phyloP scores from a whole-genome alignment of 495 filamentous ascomycete species.

The Pseudevernia furfuracea region DNA sequence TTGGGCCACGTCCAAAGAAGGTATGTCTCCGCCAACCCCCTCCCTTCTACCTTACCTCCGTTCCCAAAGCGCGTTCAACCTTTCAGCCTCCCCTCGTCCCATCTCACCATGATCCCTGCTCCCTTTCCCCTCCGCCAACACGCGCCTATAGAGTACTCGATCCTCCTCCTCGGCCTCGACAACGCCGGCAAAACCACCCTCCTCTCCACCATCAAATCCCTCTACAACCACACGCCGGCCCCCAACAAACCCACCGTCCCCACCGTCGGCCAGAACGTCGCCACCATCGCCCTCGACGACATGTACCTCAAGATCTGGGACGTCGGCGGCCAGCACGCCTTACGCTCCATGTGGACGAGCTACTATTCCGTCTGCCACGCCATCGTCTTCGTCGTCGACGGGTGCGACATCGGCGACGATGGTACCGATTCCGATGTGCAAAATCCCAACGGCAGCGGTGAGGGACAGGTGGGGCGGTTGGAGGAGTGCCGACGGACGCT shows the following conservation, averaged over 20 bases:
- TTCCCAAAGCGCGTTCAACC: neutral
- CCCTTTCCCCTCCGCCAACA: neutral
- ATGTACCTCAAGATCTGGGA: conserved; percentile 99
- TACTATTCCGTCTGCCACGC: conserved; percentile 93
- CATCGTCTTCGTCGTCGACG: conserved; percentile 95
- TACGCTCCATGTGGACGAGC: conserved; percentile 89
- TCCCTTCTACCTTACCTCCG: neutral
- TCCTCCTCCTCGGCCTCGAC: conserved; percentile 93
- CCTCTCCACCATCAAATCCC: conserved; percentile 86
- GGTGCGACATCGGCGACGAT: conserved; percentile 76
- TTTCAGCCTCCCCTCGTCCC: neutral
- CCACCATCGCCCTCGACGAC: conserved; percentile 75
- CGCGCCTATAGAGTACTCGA: conserved; percentile 70
- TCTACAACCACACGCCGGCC: conserved; percentile 56
- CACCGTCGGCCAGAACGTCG: conserved; percentile 95
- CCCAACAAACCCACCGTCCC: conserved; percentile 68
- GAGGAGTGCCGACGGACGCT: conserved; percentile 85
- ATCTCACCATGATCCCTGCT: neutral
- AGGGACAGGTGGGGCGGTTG: conserved; percentile 47
- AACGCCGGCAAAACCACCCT: conserved; percentile 98
- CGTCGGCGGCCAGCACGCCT: conserved; percentile 81
- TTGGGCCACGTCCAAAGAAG: conserved; percentile 91
- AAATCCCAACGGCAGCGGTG: conserved; percentile 20
- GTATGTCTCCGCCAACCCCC: conserved; percentile 31
- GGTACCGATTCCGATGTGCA: neutral